A percentile compares a stretch with the other conserved stretches of the same genome.
Conservation (phyloP, 768 basidiomycete genomes). For the Trametes sanguinea region DNA sequence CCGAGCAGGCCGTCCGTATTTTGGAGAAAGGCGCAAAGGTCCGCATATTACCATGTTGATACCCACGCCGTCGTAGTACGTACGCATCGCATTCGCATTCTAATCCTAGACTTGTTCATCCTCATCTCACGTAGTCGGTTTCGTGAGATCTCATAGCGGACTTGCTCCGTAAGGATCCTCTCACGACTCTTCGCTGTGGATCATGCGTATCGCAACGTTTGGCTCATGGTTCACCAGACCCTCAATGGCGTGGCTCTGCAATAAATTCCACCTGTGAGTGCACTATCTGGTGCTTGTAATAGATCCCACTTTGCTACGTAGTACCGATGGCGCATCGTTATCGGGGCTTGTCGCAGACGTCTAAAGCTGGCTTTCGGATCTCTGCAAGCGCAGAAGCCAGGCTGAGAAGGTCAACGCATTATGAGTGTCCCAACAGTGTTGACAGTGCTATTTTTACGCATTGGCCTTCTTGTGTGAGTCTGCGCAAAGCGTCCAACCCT, state of each 20-base stretch:
- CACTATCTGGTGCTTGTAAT: no score
- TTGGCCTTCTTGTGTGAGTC: background rate
- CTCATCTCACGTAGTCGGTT: background rate
- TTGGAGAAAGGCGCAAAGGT: constrained; percentile 56
- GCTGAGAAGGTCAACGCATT: no score
- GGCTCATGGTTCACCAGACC: background rate
- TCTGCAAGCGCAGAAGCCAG: no score
- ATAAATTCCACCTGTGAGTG: no score
- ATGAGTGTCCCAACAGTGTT: background rate
- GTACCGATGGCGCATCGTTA: no score
- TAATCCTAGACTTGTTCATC: constrained; percentile 6
- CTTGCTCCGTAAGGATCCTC: background rate
- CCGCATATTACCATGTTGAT: constrained; percentile 49
- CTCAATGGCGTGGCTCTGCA: no score
- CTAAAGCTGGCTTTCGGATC: no score
- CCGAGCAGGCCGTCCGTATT: constrained; percentile 60
- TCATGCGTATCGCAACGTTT: background rate
- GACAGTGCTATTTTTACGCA: constrained; percentile 1
- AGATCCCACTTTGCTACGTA: no score
- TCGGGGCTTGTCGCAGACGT: no score
- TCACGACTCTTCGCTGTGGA: background rate
- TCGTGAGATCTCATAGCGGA: constrained; percentile 1
- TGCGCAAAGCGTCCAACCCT: background rate
- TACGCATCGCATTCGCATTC: background rate
- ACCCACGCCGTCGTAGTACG: background rate